Evolutionary conservation across 2,329 filamentous ascomycete genomes (phyloP), one percentile per base, ranked within the genome.

Genomic region (Pseudogymnoascus pannorum): DNA sequence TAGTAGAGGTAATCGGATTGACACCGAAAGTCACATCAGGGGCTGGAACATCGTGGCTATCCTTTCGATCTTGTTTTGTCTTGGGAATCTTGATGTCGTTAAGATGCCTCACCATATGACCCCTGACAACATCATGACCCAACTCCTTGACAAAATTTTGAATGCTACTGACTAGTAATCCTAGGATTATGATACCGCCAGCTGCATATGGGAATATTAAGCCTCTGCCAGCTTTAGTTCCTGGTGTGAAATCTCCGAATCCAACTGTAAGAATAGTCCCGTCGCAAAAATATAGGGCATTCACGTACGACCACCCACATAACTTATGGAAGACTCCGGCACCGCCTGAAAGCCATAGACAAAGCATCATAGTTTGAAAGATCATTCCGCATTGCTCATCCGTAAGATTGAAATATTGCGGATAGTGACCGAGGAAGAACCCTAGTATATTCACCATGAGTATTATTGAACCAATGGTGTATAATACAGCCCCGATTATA

Each of bases 381-480:
- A 97, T 96, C 20, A 97, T 77, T 0, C 91, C 96, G 8, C 92
- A 83, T 73, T 97, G 92, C 64, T 87, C 88, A 60, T 87, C 83
- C 0, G 88, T 92, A 22, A 96, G 79, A 66, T 82, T 78, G 67
- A 96, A 96, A 68, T 91, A 87, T 67, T 90, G 87, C 5, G 81
- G 81, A 68, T 96, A 96, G 66, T 90, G 88, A 1, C 79, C 78
- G 0, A 87, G 76, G 62, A 87, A 83, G 65, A 87, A 88, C 1
- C 86, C 86, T 12, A 87, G 72, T 83, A 89, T 87, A 65, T 89
- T 89, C 64, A 87, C 72, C 79, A 87, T 85, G 1, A 89, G 73
- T 6, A 87, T 76, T 70, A 83, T 77, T 5, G 82, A 83, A 63
- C 85, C 83, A n/a, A 87, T 69, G 42, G 86, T 76, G 70, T 89